These are phyloP conservation scores for Jatropha multifida DNA, from an alignment of 441 rosid genomes.

Conservation along the genomic window DNA sequence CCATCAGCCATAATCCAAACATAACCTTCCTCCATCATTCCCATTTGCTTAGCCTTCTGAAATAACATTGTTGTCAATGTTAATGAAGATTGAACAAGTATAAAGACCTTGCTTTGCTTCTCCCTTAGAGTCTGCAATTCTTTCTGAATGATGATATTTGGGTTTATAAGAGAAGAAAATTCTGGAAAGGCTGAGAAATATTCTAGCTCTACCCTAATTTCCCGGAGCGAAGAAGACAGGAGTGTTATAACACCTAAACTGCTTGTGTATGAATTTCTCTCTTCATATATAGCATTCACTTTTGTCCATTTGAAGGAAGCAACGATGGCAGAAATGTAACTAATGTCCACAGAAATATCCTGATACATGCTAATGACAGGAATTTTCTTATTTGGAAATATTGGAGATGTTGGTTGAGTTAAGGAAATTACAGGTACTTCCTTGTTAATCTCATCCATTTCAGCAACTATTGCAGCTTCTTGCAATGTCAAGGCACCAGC, in stretches of 20 bases:
- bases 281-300: slow-evolving; percentile 14
- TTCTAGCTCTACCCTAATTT: neutral
- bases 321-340: neutral
- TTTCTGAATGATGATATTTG: neutral
- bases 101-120: slow-evolving; percentile 6
- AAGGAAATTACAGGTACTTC: slow-evolving; percentile 4
- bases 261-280: neutral
- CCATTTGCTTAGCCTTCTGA: slow-evolving; percentile 11
- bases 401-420: neutral
- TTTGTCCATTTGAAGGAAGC: slow-evolving; percentile 4
- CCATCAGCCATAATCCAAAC: neutral
- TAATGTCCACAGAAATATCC: neutral
- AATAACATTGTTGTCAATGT: neutral
- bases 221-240: slow-evolving; percentile 1
- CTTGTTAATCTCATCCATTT: neutral
- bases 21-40: slow-evolving; percentile 6
- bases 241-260: slow-evolving; percentile 7
- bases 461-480: slow-evolving; percentile 8
- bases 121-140: neutral
- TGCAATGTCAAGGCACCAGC: slow-evolving; percentile 12
- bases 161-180: neutral
- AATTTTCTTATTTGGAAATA: neutral
- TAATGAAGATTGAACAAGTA: slow-evolving; percentile 11
- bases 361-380: neutral
- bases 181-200: slow-evolving; percentile 2